Evolutionary conservation across 768 basidiomycete genomes (phyloP).

Genomic region (Clitopilus hobsonii): DNA sequence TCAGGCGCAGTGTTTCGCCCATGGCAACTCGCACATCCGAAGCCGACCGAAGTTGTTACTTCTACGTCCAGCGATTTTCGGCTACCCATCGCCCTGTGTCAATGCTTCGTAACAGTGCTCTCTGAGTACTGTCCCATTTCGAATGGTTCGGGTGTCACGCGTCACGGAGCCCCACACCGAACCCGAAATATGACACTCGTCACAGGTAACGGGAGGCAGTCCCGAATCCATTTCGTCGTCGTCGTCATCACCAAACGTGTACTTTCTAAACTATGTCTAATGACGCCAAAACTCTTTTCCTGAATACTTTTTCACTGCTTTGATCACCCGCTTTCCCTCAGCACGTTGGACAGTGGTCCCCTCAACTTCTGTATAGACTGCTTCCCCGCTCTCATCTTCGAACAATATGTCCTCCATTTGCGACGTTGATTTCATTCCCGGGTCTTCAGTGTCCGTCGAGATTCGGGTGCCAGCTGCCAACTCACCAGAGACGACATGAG

Average conservation of each 20-base stretch:
- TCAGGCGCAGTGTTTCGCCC: too few species aligned
- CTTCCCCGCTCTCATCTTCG: neutral
- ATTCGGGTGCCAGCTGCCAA: neutral
- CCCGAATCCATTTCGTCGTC: neutral
- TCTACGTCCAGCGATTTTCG: too few species aligned
- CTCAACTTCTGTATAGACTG: neutral
- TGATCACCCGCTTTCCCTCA: neutral
- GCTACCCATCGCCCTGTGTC: too few species aligned
- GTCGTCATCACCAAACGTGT: neutral
- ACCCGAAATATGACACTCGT: neutral
- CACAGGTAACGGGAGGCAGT: neutral
- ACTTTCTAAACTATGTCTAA: neutral
- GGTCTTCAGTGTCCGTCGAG: neutral
- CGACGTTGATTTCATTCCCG: neutral
- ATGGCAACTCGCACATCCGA: too few species aligned
- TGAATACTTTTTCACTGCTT: neutral
- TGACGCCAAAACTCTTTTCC: neutral
- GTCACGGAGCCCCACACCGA: neutral
- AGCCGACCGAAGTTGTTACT: too few species aligned
- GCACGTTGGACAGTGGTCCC: neutral
- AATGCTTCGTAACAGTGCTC: too few species aligned
- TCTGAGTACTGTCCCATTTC: neutral
- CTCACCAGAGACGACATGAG: neutral
- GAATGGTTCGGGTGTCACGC: neutral
- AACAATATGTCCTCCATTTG: neutral